Percentiles rank a stretch among this genome's conserved stretches.
Conservation (phyloP, 148 eudicot genomes). For the Euryodendron excelsum region DNA sequence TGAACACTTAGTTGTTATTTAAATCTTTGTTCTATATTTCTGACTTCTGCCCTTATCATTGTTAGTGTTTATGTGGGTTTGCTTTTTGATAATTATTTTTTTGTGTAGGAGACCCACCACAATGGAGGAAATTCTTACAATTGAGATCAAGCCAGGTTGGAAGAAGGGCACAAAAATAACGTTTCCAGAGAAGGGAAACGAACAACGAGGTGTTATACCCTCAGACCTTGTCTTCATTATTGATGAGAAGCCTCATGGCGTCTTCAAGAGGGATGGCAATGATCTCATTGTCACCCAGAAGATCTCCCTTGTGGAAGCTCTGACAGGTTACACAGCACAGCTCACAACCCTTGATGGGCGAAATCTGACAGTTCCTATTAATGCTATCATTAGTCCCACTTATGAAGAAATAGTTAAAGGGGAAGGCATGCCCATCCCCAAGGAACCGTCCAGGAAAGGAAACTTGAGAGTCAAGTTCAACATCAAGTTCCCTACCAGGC, state of each 20-base stretch:
- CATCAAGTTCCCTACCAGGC: slow-evolving; percentile 69
- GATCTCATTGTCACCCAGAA: slow-evolving; percentile 62
- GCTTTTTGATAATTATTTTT: not conserved
- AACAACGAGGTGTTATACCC: slow-evolving; percentile 66
- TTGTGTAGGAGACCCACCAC: slow-evolving; percentile 53
- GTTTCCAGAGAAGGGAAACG: slow-evolving; percentile 71
- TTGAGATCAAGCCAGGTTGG: slow-evolving; percentile 82
- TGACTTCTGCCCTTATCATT: not conserved
- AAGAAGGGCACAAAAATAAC: slow-evolving; percentile 79
- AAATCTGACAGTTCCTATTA: slow-evolving; percentile 50
- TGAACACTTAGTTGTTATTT: not conserved
- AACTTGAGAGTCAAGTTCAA: slow-evolving; percentile 65
- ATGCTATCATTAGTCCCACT: slow-evolving; percentile 47
- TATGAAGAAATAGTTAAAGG: slow-evolving; percentile 74
- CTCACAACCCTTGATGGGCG: slow-evolving; percentile 67
- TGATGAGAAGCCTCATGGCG: slow-evolving; percentile 71
- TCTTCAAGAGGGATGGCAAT: slow-evolving; percentile 63
- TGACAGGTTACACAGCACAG: slow-evolving; percentile 69
- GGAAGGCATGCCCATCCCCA: slow-evolving; percentile 76
- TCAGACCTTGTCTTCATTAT: slow-evolving; percentile 71
- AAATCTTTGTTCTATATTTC: not conserved
- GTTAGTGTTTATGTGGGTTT: not conserved
- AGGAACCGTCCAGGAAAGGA: slow-evolving; percentile 64
- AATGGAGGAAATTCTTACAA: slow-evolving; percentile 68
- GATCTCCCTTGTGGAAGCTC: slow-evolving; percentile 64